A percentile compares a stretch with the other conserved stretches of the same genome.
These are phyloP conservation scores for Tuber borchii DNA, from an alignment of 495 filamentous ascomycete species.

Conservation along the genomic window DNA sequence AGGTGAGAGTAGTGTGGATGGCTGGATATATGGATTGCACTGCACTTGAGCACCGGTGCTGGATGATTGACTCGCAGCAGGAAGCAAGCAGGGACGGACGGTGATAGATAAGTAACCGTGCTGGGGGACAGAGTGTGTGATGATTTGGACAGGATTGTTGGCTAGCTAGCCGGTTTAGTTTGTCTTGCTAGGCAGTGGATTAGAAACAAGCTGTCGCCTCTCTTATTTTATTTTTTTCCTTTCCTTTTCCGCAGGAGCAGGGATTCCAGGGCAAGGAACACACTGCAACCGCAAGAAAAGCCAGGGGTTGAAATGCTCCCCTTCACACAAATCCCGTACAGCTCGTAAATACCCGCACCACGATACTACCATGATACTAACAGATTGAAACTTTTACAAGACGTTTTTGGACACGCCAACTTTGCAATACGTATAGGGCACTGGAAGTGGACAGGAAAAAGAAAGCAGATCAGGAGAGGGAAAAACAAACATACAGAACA, in stretches of 20 bases:
- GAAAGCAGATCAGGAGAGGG: background rate
- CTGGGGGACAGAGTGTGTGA: background rate
- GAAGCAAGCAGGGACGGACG: conserved; percentile 2
- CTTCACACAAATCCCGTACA: background rate
- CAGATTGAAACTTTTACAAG: background rate
- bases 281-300: background rate
- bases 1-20: background rate
- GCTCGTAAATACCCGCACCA: background rate
- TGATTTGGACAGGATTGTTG: background rate
- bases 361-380: background rate
- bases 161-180: background rate
- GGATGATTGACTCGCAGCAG: conserved; percentile 1
- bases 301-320: background rate
- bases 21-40: background rate
- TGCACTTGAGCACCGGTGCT: background rate
- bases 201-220: background rate
- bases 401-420: background rate
- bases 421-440: background rate
- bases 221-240: background rate
- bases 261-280: background rate
- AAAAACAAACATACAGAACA: background rate
- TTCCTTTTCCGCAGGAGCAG: background rate
- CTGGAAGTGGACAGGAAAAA: background rate
- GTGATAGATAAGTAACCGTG: background rate
- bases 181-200: background rate